Evolutionary conservation across 2,329 filamentous ascomycete species (phyloP).

Genomic region (Aureobasidium vineae): DNA sequence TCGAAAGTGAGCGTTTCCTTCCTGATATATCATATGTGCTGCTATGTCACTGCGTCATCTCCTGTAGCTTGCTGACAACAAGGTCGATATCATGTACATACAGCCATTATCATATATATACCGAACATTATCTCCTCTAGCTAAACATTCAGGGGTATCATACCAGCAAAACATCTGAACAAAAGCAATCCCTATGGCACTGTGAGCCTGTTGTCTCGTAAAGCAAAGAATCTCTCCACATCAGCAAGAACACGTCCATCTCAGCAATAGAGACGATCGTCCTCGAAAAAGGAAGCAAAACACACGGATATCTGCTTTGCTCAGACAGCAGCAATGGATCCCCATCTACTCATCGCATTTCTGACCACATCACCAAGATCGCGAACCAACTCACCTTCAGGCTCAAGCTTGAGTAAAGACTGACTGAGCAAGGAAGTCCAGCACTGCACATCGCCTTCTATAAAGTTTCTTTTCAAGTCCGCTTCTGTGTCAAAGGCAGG

Average conservation of each 20-base stretch:
- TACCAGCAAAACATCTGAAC: conserved; percentile 1
- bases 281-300: not conserved
- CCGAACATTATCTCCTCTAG: not conserved
- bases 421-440: conserved; percentile 28
- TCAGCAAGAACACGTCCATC: not conserved
- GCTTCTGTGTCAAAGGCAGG: conserved; percentile 30
- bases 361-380: conserved; percentile 28
- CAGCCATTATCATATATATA: not conserved
- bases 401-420: conserved; percentile 30
- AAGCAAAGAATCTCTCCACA: not conserved
- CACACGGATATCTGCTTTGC: not conserved
- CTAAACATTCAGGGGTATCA: conserved; percentile 1
- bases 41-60: not conserved
- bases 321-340: not conserved
- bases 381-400: conserved; percentile 32
- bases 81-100: not conserved
- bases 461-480: conserved; percentile 23
- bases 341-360: conserved; percentile 19
- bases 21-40: not conserved
- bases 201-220: not conserved
- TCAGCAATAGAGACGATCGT: not conserved
- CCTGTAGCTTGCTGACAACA: not conserved
- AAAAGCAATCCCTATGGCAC: not conserved
- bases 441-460: conserved; percentile 26
- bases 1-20: too few relatives aligned